Base-by-base conservation (phyloP, 352 stramenopile genomes). In the Pythium monospermum region DNA sequence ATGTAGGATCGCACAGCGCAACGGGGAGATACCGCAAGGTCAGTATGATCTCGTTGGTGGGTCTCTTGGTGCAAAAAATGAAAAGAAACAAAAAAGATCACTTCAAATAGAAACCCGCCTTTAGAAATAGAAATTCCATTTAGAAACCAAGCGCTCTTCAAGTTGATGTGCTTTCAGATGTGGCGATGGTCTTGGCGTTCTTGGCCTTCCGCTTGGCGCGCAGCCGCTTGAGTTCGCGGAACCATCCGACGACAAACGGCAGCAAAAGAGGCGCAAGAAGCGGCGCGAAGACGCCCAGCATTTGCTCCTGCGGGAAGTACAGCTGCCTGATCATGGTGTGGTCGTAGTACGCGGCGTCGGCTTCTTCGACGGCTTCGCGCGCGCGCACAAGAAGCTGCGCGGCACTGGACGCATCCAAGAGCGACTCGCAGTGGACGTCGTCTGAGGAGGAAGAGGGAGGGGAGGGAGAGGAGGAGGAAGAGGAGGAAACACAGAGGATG, bases 331-430 rank as follows among this genome's bases (percentile, higher is more conserved):
- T 67, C 61, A 70, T 70, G 15, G 61, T 67, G 44, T 60, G 59
- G 53, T 70, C 61, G 36, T 67, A 70, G 61, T 70, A 70, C 48
- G 57, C 61, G 4, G 52, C 51, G 54, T 70, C 61, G 37, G 61
- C 61, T 19, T 67, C 38, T 2, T 64, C 60, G 5, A 51, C 42
- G 10, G 60, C 60, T 1, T 46, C 16, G 13, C 60, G 43, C 1
- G 60, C 55, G 4, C 50, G 43, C 18, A 18, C 36, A 16, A 68
- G 42, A 21, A 65, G 33, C 15, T 23, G 11, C 6, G 47, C 33
- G 12, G 33, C 27, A 4, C 45, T 27, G 27, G 27, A 8, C 1
- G 46, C 40, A 3, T 41, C 52, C 12, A 28, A 26, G 1, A 31
- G 32, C 35, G 40, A 25, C 18, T 40, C 39, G 35, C 49, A 57